Percentiles rank a stretch among this genome's conserved stretches.
Evolutionary conservation across 1,284 basidiomycete genomes (phyloP).

Genomic region (Anthracocystis walkeri): DNA sequence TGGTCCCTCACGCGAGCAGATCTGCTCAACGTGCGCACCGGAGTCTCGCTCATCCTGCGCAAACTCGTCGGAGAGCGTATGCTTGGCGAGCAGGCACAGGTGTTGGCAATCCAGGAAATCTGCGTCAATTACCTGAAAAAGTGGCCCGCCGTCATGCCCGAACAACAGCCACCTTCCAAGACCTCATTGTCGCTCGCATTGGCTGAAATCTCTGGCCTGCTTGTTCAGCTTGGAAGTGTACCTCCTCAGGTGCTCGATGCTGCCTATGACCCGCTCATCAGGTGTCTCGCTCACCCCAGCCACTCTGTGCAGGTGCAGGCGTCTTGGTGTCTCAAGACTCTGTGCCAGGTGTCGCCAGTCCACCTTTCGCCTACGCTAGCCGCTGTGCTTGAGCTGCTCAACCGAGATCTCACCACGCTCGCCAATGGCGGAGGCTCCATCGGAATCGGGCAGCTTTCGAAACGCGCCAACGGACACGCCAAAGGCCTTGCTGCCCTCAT

Average conservation of each 20-base stretch:
- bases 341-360: conserved; percentile 88
- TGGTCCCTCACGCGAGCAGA: conserved; percentile 72
- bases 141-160: conserved; percentile 93
- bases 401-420: conserved; percentile 79
- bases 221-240: conserved; percentile 91
- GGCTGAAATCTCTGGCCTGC: conserved; percentile 83
- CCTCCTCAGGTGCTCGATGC: conserved; percentile 90
- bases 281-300: conserved; percentile 86
- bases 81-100: conserved; percentile 88
- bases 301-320: conserved; percentile 87
- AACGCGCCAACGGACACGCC: conserved; percentile 86
- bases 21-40: conserved; percentile 78
- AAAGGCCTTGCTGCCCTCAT: conserved; percentile 89
- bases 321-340: conserved; percentile 87
- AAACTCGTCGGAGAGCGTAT: conserved; percentile 88
- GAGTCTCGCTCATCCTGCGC: conserved; percentile 82
- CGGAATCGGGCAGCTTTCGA: conserved; percentile 76
- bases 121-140: conserved; percentile 83
- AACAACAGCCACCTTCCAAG: conserved; percentile 79
- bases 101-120: conserved; percentile 87
- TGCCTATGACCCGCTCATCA: conserved; percentile 84
- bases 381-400: conserved; percentile 80
- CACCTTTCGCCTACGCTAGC: conserved; percentile 84
- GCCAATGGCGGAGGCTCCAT: conserved; percentile 60
- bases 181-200: conserved; percentile 81